These are phyloP conservation scores for Cryptococcus jaspeensis DNA, from an alignment of 1,284 basidiomycete genomes.

Conservation along the genomic window DNA sequence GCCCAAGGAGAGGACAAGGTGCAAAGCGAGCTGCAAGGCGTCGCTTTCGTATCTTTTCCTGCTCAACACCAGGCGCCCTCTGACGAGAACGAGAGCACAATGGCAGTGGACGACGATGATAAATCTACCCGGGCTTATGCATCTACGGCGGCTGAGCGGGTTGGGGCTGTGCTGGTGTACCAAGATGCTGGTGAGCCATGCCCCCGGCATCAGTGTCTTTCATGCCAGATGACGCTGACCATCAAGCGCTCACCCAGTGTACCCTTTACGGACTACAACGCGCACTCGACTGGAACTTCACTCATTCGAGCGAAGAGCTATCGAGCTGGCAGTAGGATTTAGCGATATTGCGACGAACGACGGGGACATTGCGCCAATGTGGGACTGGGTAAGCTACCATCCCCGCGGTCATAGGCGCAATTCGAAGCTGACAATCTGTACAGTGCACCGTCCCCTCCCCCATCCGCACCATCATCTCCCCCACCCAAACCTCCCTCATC, in stretches of 20 bases:
- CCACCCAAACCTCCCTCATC: slow-evolving; percentile 21
- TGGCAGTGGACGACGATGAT: slow-evolving; percentile 1
- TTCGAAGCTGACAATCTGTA: neutral
- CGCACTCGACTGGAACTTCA: slow-evolving; percentile 10
- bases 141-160: slow-evolving; percentile 1
- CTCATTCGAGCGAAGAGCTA: slow-evolving; percentile 15
- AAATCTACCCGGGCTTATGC: neutral
- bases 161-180: slow-evolving; percentile 12
- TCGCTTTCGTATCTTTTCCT: slow-evolving; percentile 16
- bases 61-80: neutral
- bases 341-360: slow-evolving; percentile 15
- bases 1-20: neutral
- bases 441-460: slow-evolving; percentile 15
- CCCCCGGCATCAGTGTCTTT: neutral
- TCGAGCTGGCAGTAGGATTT: slow-evolving; percentile 21
- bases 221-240: neutral
- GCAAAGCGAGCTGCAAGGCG: slow-evolving; percentile 12
- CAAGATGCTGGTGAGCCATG: slow-evolving; percentile 11
- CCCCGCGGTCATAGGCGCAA: neutral
- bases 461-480: slow-evolving; percentile 14
- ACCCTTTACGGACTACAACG: neutral
- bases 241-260: neutral
- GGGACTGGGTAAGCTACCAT: slow-evolving; percentile 26
- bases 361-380: slow-evolving; percentile 8
- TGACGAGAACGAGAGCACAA: neutral